Conservation (phyloP, 2,329 filamentous ascomycete genomes). For the Verticillium tricorpus region DNA sequence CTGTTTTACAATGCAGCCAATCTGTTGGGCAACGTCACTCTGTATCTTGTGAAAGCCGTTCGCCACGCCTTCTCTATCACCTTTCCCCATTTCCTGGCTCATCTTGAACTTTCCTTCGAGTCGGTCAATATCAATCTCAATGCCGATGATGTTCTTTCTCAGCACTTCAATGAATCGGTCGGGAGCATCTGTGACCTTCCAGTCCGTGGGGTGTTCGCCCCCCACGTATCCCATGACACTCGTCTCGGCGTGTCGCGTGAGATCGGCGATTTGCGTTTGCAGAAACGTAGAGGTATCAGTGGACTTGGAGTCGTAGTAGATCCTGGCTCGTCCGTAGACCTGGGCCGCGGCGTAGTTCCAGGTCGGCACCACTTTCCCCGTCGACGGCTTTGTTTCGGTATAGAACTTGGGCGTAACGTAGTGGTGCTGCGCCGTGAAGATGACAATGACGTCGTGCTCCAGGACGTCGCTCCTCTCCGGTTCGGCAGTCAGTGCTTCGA, state of each 20-base stretch:
- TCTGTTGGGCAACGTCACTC: not conserved
- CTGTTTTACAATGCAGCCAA: not conserved
- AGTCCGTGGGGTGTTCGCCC: constrained; percentile 32
- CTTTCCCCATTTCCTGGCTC: constrained; percentile 52
- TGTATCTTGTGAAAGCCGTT: not conserved
- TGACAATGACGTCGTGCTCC: constrained; percentile 53
- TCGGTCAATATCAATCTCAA: constrained; percentile 52
- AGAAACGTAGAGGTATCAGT: constrained; percentile 44
- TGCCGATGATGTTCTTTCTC: constrained; percentile 55
- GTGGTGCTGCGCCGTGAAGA: constrained; percentile 59
- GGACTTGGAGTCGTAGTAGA: constrained; percentile 47
- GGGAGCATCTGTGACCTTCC: constrained; percentile 56
- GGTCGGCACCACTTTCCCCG: constrained; percentile 64
- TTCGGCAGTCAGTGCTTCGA: constrained; percentile 33
- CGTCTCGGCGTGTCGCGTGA: constrained; percentile 46
- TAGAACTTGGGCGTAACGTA: constrained; percentile 69
- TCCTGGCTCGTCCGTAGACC: constrained; percentile 52
- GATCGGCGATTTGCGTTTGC: constrained; percentile 43
- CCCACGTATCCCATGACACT: constrained; percentile 52
- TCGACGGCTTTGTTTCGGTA: constrained; percentile 56
- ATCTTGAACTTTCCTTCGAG: constrained; percentile 63
- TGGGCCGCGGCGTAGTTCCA: constrained; percentile 68
- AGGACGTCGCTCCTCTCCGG: constrained; percentile 21
- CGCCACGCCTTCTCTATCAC: not conserved
- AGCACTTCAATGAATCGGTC: constrained; percentile 50